Conservation (phyloP, 805 yeast species). For the Grigorovia jiainica region DNA sequence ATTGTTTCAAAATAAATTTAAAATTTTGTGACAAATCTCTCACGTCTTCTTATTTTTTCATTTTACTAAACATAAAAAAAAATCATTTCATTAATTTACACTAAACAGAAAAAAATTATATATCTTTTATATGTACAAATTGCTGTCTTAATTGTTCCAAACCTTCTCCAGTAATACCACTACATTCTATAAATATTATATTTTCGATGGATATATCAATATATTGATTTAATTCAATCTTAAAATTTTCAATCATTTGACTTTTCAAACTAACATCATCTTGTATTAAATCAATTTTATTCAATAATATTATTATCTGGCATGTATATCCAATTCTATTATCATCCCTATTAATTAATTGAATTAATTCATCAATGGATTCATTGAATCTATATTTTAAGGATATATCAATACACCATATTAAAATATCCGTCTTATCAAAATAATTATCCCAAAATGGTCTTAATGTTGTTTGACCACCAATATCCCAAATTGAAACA, state of each 20-base stretch:
- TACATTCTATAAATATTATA: constrained; percentile 9
- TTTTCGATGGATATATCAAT: neutral
- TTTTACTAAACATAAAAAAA: too few species aligned
- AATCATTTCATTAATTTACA: too few species aligned
- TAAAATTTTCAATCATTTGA: neutral
- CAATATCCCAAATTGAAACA: constrained; percentile 77
- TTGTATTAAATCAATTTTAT: constrained; percentile 58
- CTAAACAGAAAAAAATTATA: neutral
- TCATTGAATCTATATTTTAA: constrained; percentile 53
- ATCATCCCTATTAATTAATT: constrained; percentile 51
- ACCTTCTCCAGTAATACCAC: constrained; percentile 19
- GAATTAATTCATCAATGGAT: constrained; percentile 54
- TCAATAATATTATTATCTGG: constrained; percentile 51
- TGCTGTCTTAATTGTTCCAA: constrained; percentile 5
- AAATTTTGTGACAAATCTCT: too few species aligned
- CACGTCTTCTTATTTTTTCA: too few species aligned
- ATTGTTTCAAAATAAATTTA: too few species aligned
- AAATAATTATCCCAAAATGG: constrained; percentile 92
- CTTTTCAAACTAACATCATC: constrained; percentile 8
- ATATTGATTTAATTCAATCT: neutral
- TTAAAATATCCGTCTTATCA: constrained; percentile 64
- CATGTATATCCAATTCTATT: constrained; percentile 43
- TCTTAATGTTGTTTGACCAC: constrained; percentile 77
- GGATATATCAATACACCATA: constrained; percentile 78
- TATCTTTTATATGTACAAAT: neutral